phyloP scores from a whole-genome alignment of 2,329 filamentous ascomycete genomes.

The Zasmidium angulare region DNA sequence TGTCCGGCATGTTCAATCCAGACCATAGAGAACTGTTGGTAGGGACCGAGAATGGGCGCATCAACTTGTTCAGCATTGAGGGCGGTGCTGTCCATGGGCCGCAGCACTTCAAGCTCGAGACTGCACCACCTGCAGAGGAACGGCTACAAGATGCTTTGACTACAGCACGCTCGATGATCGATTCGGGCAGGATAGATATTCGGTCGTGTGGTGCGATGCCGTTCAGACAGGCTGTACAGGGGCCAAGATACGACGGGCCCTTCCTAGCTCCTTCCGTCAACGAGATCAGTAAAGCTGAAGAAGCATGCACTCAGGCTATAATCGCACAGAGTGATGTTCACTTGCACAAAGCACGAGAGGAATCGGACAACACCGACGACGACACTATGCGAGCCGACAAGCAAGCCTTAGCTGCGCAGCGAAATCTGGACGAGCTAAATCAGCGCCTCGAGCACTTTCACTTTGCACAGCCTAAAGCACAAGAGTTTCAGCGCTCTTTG shows the following conservation, averaged over 20 bases:
- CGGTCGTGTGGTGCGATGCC: slow-evolving; percentile 44
- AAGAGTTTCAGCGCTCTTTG: slow-evolving; percentile 36
- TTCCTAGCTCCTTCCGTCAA: slow-evolving; percentile 25
- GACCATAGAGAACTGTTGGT: slow-evolving; percentile 57
- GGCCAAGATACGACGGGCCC: slow-evolving; percentile 43
- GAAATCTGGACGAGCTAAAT: slow-evolving; percentile 13
- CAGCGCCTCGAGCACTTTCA: slow-evolving; percentile 12
- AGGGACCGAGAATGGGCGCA: slow-evolving; percentile 56
- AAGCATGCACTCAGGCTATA: slow-evolving; percentile 25
- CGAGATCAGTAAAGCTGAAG: slow-evolving; percentile 29
- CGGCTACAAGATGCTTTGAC: slow-evolving; percentile 7
- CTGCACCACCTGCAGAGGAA: slow-evolving; percentile 11
- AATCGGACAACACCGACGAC: not conserved
- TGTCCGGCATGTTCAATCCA: slow-evolving; percentile 57
- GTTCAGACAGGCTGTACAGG: slow-evolving; percentile 47
- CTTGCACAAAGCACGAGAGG: slow-evolving; percentile 1
- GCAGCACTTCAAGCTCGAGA: slow-evolving; percentile 24
- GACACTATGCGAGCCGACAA: not conserved
- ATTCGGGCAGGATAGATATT: slow-evolving; percentile 35
- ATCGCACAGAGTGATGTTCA: slow-evolving; percentile 8
- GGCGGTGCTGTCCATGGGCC: slow-evolving; percentile 9
- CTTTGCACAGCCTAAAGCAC: slow-evolving; percentile 13
- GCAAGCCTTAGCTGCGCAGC: slow-evolving; percentile 13
- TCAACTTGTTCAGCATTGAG: slow-evolving; percentile 53
- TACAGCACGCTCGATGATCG: slow-evolving; percentile 32